Percentiles rank a stretch among this genome's conserved stretches.
phyloP scores from a whole-genome alignment of 2,329 filamentous ascomycete genomes.

The Venturiaceae sp. region DNA sequence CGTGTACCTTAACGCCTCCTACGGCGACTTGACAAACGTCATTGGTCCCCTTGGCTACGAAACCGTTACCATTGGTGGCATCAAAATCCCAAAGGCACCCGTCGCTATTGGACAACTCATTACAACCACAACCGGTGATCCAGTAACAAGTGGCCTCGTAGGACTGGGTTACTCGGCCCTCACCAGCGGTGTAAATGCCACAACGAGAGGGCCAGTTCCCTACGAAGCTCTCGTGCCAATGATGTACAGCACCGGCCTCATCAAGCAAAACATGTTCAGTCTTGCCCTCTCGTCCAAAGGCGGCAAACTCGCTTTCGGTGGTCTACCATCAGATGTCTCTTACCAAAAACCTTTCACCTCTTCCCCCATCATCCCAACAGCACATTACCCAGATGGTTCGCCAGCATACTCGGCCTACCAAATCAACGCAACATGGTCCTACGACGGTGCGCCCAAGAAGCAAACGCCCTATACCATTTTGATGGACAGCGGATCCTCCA shows the following conservation, averaged over 20 bases:
- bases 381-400: not conserved
- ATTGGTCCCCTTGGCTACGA: not conserved
- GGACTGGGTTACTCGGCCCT: conserved; percentile 6
- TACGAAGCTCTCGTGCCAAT: not conserved
- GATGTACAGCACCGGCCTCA: conserved; percentile 3
- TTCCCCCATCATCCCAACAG: not conserved
- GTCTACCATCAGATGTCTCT: not conserved
- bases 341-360: not conserved
- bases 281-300: not conserved
- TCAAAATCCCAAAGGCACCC: not conserved
- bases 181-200: too few relatives aligned
- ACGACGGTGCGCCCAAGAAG: not conserved
- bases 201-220: not conserved
- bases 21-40: conserved; percentile 5
- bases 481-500: conserved; percentile 6
- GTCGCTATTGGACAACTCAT: conserved; percentile 4
- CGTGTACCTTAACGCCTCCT: conserved; percentile 4
- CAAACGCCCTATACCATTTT: not conserved
- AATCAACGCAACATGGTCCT: not conserved
- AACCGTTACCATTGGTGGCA: not conserved
- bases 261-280: conserved; percentile 1
- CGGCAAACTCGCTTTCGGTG: conserved; percentile 5
- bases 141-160: not conserved
- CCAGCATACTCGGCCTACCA: not conserved
- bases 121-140: conserved; percentile 3